Evolutionary conservation across 108 stramenopile species (phyloP), one percentile per base, ranked within the genome.

Genomic region (Parmales sp.): DNA sequence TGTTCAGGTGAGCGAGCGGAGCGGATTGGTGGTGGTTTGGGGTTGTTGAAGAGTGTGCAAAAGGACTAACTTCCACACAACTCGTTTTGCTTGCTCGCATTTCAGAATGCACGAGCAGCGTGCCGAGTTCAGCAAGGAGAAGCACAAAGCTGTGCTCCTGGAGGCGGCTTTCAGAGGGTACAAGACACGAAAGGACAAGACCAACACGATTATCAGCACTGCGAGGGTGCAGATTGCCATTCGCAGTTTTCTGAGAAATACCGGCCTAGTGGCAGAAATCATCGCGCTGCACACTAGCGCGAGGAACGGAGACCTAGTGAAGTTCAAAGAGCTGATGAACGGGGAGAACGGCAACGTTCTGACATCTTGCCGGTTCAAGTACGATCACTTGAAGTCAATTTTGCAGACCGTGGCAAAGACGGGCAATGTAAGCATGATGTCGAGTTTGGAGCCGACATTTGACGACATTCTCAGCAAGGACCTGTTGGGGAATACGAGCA

Each of bases 91-190:
- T n/a, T n/a, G n/a, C n/a, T n/a, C n/a, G n/a, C n/a, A n/a, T n/a
- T n/a, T n/a, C n/a, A 3, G 54, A 1, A 28, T 34, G 54, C 54
- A 60, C 31, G 11, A 60, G 11, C 29, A 28, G 26, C 29, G 36
- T 28, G 26, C 8, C 1, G 54, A 60, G 29, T 60, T 60, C 31
- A 28, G 20, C 11, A 34, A 60, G 9, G 3, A 2, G 11, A 60
- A 60, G 26, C 26, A 60, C 31, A 60, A 60, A 34, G 54, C 54
- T 16, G 36, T 60, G 16, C 31, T 34, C 2, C 31, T 60, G 3
- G 31, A 60, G 54, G 54, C 54, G 28, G 54, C 54, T 28, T 34
- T 60, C 54, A 28, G 54, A 9, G 54, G 29, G 26, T 34, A 60
- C 54, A 28, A 60, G 36, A 34, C 54, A 5, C 54, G 36, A 20